Evolutionary conservation across 2,329 filamentous ascomycete genomes (phyloP).

Genomic region (Akanthomyces muscarius): DNA sequence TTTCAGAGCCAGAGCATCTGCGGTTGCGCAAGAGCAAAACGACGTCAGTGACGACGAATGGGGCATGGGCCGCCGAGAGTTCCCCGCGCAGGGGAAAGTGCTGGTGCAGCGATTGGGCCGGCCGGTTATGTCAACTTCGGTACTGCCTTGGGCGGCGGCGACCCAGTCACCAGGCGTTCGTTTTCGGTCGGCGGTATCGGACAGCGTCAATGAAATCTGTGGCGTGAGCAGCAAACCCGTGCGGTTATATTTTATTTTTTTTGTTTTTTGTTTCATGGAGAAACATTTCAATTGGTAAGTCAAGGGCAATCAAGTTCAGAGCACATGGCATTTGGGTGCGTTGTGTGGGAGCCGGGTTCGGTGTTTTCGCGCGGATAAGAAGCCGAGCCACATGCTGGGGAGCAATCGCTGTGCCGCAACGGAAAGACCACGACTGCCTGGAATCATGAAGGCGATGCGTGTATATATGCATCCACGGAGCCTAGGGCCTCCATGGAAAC

Average conservation of each 20-base stretch:
- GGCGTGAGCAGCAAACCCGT: not conserved
- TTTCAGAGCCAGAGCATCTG: not conserved
- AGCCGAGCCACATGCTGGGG: conserved; percentile 5
- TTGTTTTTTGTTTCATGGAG: too few species aligned
- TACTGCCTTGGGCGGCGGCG: not conserved
- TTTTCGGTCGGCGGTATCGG: conserved; percentile 5
- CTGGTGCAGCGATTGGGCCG: not conserved
- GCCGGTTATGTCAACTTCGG: not conserved
- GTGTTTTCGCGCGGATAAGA: conserved; percentile 1
- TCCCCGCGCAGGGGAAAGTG: not conserved
- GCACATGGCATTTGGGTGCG: not conserved
- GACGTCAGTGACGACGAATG: conserved; percentile 11
- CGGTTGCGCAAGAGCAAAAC: not conserved
- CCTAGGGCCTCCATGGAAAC: not conserved
- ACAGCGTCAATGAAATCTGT: not conserved
- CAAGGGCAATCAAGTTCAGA: not conserved
- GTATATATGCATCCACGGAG: conserved; percentile 9
- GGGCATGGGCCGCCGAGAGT: conserved; percentile 12
- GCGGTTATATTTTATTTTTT: not conserved
- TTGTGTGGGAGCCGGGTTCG: not conserved
- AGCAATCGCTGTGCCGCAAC: not conserved
- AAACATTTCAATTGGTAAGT: not conserved
- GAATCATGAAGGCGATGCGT: not conserved
- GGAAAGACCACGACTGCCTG: not conserved
- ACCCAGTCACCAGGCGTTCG: not conserved